Percentiles rank a stretch among this genome's conserved stretches.
These are phyloP conservation scores for Aspergillus caelatus DNA, from an alignment of 2,329 filamentous ascomycete genomes.

Conservation along the genomic window DNA sequence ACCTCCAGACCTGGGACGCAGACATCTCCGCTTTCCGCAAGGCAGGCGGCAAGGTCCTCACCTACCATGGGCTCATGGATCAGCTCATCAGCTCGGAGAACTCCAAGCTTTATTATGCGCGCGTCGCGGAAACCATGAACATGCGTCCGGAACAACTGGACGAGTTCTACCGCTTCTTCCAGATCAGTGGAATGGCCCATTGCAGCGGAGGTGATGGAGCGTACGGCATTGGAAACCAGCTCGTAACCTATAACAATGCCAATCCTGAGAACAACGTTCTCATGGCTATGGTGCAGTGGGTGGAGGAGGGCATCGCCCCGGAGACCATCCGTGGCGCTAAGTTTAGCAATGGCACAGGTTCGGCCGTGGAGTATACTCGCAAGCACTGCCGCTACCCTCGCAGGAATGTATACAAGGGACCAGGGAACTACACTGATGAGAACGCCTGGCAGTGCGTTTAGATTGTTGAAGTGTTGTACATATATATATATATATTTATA, in stretches of 20 bases:
- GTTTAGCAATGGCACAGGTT: constrained; percentile 43
- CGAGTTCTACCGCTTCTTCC: constrained; percentile 53
- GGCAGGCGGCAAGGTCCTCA: constrained; percentile 46
- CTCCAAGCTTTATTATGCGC: constrained; percentile 56
- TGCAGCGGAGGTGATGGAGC: constrained; percentile 49
- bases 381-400: constrained; percentile 50
- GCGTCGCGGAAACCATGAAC: constrained; percentile 45
- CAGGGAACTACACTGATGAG: constrained; percentile 37
- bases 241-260: constrained; percentile 21
- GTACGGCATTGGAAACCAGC: constrained; percentile 44
- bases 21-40: constrained; percentile 52
- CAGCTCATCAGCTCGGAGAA: constrained; percentile 57
- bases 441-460: constrained; percentile 38
- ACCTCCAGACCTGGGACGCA: constrained; percentile 52
- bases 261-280: constrained; percentile 52
- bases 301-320: constrained; percentile 47
- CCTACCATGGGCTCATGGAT: constrained; percentile 48
- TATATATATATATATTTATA: not conserved
- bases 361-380: constrained; percentile 47
- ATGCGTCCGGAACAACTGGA: constrained; percentile 35
- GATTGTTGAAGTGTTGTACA: not conserved
- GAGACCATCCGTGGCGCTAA: constrained; percentile 49
- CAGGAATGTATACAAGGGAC: constrained; percentile 35
- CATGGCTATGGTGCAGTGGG: constrained; percentile 53
- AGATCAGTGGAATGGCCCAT: constrained; percentile 59